Conservation (phyloP, 1,139 yeast species). For the Yamadazyma mexicana region DNA sequence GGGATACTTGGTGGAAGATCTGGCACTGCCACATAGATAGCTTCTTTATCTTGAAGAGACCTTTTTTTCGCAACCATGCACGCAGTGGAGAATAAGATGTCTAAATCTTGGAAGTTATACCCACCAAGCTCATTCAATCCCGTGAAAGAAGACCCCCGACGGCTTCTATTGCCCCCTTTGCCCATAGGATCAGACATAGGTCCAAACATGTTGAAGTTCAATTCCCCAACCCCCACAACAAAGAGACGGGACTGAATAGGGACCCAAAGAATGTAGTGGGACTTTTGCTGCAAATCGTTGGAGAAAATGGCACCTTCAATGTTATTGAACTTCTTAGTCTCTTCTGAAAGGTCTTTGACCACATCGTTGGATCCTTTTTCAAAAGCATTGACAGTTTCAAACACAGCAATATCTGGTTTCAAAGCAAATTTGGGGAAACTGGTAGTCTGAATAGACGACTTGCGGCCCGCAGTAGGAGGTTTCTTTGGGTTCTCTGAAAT, state of each 20-base stretch:
- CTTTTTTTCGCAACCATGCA: conserved; percentile 28
- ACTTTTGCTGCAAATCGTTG: conserved; percentile 39
- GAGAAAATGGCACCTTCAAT: conserved; percentile 42
- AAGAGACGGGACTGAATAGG: conserved; percentile 20
- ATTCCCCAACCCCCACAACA: conserved; percentile 39
- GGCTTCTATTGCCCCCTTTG: conserved; percentile 19
- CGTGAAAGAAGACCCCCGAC: conserved; percentile 40
- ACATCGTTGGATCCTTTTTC: conserved; percentile 4
- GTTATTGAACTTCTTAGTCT: conserved; percentile 18
- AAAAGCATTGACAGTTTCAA: conserved; percentile 8
- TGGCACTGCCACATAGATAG: conserved; percentile 25
- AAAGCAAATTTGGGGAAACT: conserved; percentile 33
- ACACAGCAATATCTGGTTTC: conserved; percentile 26
- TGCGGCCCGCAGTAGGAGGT: conserved; percentile 20
- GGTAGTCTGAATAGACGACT: conserved; percentile 26
- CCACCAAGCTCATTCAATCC: conserved; percentile 45
- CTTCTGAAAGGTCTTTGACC: conserved; percentile 13
- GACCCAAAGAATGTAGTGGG: conserved; percentile 39
- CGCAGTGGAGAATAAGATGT: conserved; percentile 35
- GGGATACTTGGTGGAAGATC: conserved; percentile 41
- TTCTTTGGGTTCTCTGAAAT: conserved; percentile 16
- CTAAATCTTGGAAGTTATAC: conserved; percentile 43
- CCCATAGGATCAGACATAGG: conserved; percentile 21
- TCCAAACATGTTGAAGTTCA: conserved; percentile 27
- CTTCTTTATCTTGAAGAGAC: conserved; percentile 13